Percentiles rank a stretch among this genome's conserved stretches.
These are phyloP conservation scores for Fusarium cyanostomum DNA, from an alignment of 2,329 filamentous ascomycete genomes.

Conservation along the genomic window DNA sequence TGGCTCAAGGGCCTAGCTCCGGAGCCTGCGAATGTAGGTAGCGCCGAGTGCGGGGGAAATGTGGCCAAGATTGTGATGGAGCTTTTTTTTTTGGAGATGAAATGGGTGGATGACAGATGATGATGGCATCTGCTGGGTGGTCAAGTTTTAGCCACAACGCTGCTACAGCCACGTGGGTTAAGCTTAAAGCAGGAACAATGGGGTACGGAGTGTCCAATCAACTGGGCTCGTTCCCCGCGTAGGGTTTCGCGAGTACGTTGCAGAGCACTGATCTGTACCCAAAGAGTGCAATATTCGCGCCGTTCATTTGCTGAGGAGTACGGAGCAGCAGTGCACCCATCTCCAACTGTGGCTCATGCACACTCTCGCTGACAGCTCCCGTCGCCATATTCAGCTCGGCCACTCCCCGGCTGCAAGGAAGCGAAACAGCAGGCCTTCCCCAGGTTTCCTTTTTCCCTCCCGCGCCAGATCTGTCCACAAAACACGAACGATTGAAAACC, in stretches of 20 bases:
- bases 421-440: conserved; percentile 22
- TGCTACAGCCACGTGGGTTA: conserved; percentile 15
- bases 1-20: neutral
- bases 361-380: neutral
- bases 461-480: conserved; percentile 21
- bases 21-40: conserved; percentile 1
- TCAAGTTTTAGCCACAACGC: conserved; percentile 3
- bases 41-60: conserved; percentile 22
- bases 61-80: neutral
- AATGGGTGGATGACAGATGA: conserved; percentile 18
- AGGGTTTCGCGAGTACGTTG: too few relatives aligned
- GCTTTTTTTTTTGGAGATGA: conserved; percentile 20
- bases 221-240: neutral
- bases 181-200: neutral
- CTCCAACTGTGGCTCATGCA: conserved; percentile 16
- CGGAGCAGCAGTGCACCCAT: neutral
- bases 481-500: conserved; percentile 25
- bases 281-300: neutral
- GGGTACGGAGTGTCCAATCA: neutral
- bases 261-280: too few relatives aligned
- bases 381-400: neutral
- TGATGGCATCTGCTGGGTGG: conserved; percentile 6
- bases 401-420: neutral
- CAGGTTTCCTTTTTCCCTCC: conserved; percentile 13
- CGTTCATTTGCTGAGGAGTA: too few relatives aligned